Evolutionary conservation across 2,329 filamentous ascomycete genomes (phyloP).

Genomic region (Hypocrella siamensis): DNA sequence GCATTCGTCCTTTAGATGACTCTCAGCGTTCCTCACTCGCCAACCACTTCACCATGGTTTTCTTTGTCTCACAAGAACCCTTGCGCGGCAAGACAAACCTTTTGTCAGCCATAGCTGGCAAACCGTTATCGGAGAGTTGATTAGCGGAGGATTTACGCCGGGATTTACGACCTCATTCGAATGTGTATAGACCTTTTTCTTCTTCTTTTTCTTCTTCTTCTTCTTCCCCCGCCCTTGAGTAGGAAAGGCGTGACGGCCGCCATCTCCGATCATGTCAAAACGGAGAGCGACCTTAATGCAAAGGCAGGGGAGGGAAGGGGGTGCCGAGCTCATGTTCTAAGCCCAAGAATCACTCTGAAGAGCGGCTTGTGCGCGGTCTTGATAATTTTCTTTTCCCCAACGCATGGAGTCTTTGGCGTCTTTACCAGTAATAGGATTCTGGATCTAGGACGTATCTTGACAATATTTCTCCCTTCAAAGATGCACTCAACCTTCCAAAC

Average conservation of each 20-base stretch:
- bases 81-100: too few relatives aligned
- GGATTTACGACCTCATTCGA: constrained; percentile 6
- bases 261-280: too few relatives aligned
- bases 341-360: not conserved
- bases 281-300: too few relatives aligned
- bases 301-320: too few relatives aligned
- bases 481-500: too few relatives aligned
- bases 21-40: constrained; percentile 16
- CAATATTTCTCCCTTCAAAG: constrained; percentile 5
- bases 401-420: constrained; percentile 16
- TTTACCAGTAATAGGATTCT: constrained; percentile 11
- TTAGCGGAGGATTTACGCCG: constrained; percentile 5
- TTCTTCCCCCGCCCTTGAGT: too few relatives aligned
- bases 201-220: too few relatives aligned
- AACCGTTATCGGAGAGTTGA: constrained; percentile 11
- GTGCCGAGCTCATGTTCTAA: too few relatives aligned
- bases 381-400: constrained; percentile 3
- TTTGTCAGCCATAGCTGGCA: constrained; percentile 15
- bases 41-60: constrained; percentile 22
- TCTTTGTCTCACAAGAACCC: too few relatives aligned
- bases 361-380: constrained; percentile 4
- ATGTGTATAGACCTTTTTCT: constrained; percentile 18
- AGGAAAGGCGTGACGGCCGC: too few relatives aligned
- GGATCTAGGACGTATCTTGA: constrained; percentile 10
- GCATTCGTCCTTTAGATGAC: constrained; percentile 42